Evolutionary conservation across 148 eudicot genomes (phyloP).

Genomic region (Chenopodium formosanum): DNA sequence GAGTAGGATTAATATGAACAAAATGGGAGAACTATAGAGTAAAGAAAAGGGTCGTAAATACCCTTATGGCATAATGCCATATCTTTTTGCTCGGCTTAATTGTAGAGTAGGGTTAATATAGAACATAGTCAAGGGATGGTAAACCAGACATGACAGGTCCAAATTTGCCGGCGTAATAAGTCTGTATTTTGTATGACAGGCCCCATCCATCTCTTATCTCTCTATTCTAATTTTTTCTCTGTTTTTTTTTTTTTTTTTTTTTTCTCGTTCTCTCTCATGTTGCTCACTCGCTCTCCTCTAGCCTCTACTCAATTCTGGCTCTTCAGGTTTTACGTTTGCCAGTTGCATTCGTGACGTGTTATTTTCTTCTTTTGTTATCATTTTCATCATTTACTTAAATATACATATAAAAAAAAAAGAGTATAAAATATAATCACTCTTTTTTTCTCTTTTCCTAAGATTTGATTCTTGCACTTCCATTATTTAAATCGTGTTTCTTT

Average conservation of each 20-base stretch:
- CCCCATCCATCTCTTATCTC: background rate
- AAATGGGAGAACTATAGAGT: too few species aligned
- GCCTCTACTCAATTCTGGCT: too few species aligned
- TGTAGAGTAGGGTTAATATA: too few species aligned
- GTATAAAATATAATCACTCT: background rate
- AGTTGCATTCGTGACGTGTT: background rate
- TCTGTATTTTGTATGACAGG: background rate
- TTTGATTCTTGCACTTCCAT: constrained; percentile 11
- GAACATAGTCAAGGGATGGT: background rate
- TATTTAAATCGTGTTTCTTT: background rate
- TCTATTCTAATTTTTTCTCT: too few species aligned
- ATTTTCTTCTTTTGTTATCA: background rate
- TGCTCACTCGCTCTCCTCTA: too few species aligned
- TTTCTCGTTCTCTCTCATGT: too few species aligned
- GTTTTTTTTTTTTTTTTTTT: too few species aligned
- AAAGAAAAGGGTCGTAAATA: too few species aligned
- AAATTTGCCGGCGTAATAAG: constrained; percentile 33
- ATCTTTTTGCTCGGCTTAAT: too few species aligned
- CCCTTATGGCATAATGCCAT: too few species aligned
- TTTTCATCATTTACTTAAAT: background rate
- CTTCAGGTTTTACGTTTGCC: background rate
- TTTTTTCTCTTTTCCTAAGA: background rate
- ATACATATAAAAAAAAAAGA: background rate
- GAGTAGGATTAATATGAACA: too few species aligned
- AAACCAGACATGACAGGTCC: constrained; percentile 16